Conservation (phyloP, 1,139 yeast genomes). For the Suhomyces guaymorum region DNA sequence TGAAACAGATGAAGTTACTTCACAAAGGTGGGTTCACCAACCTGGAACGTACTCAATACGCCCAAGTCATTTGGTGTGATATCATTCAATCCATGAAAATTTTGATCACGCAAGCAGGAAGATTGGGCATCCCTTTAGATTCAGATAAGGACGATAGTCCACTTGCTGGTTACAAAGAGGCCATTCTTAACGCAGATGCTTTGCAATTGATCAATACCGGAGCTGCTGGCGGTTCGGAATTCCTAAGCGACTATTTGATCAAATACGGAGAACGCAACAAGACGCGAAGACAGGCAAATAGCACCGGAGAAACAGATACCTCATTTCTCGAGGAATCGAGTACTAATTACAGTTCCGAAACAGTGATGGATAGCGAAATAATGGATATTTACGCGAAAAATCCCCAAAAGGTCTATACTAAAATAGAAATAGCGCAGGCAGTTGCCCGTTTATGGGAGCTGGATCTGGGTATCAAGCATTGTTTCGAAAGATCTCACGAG, state of each 20-base stretch:
- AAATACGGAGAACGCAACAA: conserved; percentile 60
- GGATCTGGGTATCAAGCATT: conserved; percentile 66
- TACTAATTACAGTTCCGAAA: conserved; percentile 2
- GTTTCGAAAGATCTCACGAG: conserved; percentile 65
- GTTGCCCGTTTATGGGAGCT: conserved; percentile 63
- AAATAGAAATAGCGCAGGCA: conserved; percentile 58
- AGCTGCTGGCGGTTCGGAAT: conserved; percentile 67
- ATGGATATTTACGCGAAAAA: conserved; percentile 8
- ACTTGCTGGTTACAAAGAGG: conserved; percentile 47
- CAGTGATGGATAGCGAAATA: conserved; percentile 2
- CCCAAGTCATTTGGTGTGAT: conserved; percentile 94
- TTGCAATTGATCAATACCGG: conserved; percentile 63
- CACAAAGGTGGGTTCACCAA: conserved; percentile 85
- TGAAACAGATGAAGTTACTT: conserved; percentile 83
- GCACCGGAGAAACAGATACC: conserved; percentile 52
- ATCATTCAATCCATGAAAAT: conserved; percentile 87
- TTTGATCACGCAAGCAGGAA: conserved; percentile 70
- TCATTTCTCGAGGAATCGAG: conserved; percentile 6
- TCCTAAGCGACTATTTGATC: conserved; percentile 63
- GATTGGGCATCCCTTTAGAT: conserved; percentile 56
- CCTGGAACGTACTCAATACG: conserved; percentile 77
- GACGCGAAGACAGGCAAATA: conserved; percentile 48
- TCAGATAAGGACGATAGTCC: conserved; percentile 56
- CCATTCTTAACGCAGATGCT: conserved; percentile 57
- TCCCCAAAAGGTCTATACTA: not conserved